Conservation (phyloP, 345 rosid genomes). For the Salix koriyanagi region DNA sequence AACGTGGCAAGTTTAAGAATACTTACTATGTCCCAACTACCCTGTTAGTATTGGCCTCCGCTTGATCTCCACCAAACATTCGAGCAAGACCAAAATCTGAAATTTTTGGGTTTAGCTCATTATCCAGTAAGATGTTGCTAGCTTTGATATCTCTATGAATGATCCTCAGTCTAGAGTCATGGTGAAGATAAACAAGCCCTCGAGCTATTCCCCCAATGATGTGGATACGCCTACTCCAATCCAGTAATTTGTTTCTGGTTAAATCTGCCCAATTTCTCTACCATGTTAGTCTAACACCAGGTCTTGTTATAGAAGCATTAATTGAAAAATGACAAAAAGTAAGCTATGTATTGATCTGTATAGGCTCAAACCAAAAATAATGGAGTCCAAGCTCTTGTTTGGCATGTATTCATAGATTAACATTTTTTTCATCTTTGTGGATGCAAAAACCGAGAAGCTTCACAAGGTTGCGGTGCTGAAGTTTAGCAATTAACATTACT, state of each 20-base stretch:
- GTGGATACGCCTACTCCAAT: no score
- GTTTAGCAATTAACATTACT: background rate
- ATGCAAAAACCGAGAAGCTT: background rate
- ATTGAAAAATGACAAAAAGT: no score
- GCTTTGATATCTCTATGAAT: constrained; percentile 16
- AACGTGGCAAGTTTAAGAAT: background rate
- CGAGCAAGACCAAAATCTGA: constrained; percentile 19
- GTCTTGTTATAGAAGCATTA: no score
- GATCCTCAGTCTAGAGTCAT: background rate
- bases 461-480: constrained; percentile 4
- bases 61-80: constrained; percentile 5
- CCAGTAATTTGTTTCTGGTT: no score
- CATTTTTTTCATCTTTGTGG: background rate
- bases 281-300: no score
- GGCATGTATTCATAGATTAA: constrained; percentile 15
- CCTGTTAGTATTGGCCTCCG: constrained; percentile 1
- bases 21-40: constrained; percentile 4
- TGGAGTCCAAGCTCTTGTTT: constrained; percentile 20
- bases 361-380: constrained; percentile 17
- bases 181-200: no score
- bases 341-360: no score
- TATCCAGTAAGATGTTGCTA: constrained; percentile 15
- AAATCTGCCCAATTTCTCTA: no score
- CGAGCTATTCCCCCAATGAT: no score
- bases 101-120: constrained; percentile 10